Conservation (phyloP, 345 rosid species). For the Linum lewisii region DNA sequence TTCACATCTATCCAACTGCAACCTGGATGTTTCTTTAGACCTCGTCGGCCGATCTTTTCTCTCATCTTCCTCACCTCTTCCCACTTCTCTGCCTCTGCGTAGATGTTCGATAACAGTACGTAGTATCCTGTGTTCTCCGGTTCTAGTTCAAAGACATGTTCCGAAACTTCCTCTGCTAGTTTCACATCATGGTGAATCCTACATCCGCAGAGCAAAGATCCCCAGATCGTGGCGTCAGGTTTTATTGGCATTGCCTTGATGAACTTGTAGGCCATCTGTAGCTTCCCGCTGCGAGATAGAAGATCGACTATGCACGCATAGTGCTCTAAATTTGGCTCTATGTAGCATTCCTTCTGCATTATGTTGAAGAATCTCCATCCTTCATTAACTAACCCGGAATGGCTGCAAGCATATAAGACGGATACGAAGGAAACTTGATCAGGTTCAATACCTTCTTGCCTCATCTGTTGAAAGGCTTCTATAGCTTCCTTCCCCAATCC, state of each 20-base stretch:
- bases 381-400: conserved; percentile 60
- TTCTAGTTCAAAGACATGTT: conserved; percentile 23
- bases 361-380: conserved; percentile 65
- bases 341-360: conserved; percentile 51
- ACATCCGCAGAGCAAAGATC: conserved; percentile 21
- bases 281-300: conserved; percentile 49
- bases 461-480: conserved; percentile 37
- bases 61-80: conserved; percentile 18
- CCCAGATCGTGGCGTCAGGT: conserved; percentile 23
- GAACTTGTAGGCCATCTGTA: conserved; percentile 41
- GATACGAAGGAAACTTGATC: conserved; percentile 64
- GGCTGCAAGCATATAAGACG: conserved; percentile 57
- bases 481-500: conserved; percentile 68
- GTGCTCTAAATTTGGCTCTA: conserved; percentile 56
- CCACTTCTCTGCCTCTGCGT: conserved; percentile 29
- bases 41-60: conserved; percentile 14
- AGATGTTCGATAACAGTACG: conserved; percentile 25
- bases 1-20: conserved; percentile 19
- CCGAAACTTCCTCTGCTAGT: conserved; percentile 25
- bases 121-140: conserved; percentile 27
- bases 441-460: conserved; percentile 34
- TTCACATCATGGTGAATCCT: conserved; percentile 24
- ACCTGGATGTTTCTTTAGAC: conserved; percentile 21
- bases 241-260: conserved; percentile 53
- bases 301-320: conserved; percentile 68